Evolutionary conservation across 805 yeast genomes (phyloP).

Genomic region (Wickerhamiella dianesei): DNA sequence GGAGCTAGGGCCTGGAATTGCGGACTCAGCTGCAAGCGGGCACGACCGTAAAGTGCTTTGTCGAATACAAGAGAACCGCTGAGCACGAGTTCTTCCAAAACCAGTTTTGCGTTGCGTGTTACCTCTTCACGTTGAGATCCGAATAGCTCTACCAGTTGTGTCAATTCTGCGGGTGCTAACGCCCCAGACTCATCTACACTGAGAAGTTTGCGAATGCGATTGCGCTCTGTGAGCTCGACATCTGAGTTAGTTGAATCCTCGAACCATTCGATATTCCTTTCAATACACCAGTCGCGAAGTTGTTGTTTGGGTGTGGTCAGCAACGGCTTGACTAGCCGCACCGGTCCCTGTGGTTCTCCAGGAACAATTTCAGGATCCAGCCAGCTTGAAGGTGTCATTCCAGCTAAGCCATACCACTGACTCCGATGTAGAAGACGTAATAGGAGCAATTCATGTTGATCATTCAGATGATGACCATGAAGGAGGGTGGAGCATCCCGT

Average conservation of each 20-base stretch:
- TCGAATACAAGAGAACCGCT: background rate
- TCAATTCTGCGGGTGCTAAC: constrained; percentile 2
- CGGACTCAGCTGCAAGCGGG: constrained; percentile 1
- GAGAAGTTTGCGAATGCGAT: constrained; percentile 32
- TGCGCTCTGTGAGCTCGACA: constrained; percentile 41
- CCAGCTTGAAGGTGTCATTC: constrained; percentile 30
- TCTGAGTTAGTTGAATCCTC: constrained; percentile 57
- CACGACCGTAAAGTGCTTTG: background rate
- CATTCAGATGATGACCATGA: constrained; percentile 59
- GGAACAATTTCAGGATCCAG: constrained; percentile 8
- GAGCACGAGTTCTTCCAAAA: constrained; percentile 2
- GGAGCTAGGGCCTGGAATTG: constrained; percentile 6
- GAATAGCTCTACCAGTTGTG: background rate
- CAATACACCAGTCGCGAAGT: constrained; percentile 34
- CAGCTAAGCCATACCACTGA: constrained; percentile 44
- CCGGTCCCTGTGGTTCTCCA: background rate
- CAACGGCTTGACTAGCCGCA: constrained; percentile 39
- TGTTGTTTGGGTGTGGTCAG: constrained; percentile 33
- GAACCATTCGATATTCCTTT: constrained; percentile 40
- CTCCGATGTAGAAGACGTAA: constrained; percentile 38
- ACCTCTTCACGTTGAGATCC: constrained; percentile 5
- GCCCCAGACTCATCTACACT: constrained; percentile 22
- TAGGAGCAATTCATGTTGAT: constrained; percentile 57
- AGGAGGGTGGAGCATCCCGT: constrained; percentile 29
- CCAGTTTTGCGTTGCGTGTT: background rate